phyloP scores from a whole-genome alignment of 2,329 filamentous ascomycete genomes.

The Talaromyces piceae region DNA sequence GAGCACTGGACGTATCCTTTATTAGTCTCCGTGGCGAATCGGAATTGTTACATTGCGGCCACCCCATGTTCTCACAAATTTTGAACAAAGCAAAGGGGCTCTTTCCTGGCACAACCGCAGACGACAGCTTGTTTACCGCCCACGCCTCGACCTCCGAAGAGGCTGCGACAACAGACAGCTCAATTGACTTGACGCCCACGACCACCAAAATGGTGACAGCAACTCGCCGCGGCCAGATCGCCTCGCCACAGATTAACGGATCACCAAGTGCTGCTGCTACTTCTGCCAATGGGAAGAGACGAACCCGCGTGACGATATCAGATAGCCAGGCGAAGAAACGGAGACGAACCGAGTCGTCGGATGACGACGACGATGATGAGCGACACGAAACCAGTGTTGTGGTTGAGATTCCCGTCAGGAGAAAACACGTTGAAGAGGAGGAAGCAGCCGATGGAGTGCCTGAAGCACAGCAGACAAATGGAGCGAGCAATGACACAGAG shows the following conservation, averaged over 20 bases:
- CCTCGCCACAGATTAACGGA: slow-evolving; percentile 14
- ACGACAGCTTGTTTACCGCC: slow-evolving; percentile 11
- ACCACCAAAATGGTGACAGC: slow-evolving; percentile 27
- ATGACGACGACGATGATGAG: slow-evolving; percentile 5
- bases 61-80: slow-evolving; percentile 36
- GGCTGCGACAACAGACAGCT: slow-evolving; percentile 7
- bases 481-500: neutral
- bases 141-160: slow-evolving; percentile 8
- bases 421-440: neutral
- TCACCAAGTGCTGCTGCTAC: too few species aligned
- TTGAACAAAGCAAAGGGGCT: slow-evolving; percentile 37
- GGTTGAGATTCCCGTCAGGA: slow-evolving; percentile 13
- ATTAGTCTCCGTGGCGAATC: neutral
- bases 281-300: slow-evolving; percentile 27
- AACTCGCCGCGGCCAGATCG: slow-evolving; percentile 22
- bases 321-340: slow-evolving; percentile 26
- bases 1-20: neutral
- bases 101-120: slow-evolving; percentile 23
- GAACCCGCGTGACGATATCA: slow-evolving; percentile 17
- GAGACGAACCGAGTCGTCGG: slow-evolving; percentile 19
- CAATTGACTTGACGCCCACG: slow-evolving; percentile 4
- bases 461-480: neutral
- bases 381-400: slow-evolving; percentile 11
- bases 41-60: slow-evolving; percentile 6
- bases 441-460: slow-evolving; percentile 4